These are phyloP conservation scores for Cryptosporidium tyzzeri DNA, from an alignment of 169 alveolate species.

Conservation along the genomic window DNA sequence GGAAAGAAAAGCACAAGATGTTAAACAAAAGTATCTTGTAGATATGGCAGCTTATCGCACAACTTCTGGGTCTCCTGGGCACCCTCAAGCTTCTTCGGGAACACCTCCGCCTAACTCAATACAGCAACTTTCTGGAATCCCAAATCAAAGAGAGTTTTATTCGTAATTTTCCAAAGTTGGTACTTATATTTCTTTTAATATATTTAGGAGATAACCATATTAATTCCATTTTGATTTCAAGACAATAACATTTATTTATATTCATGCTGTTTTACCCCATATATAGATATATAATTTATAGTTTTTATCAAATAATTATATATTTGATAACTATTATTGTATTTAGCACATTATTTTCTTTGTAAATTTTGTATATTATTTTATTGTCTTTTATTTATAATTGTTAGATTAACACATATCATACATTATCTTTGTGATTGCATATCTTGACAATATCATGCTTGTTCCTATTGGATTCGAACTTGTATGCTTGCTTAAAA, in stretches of 20 bases:
- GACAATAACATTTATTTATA: too few species aligned
- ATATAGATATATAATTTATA: neutral
- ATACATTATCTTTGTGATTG: constrained; percentile 25
- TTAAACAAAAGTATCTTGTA: constrained; percentile 62
- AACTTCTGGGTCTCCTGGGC: constrained; percentile 55
- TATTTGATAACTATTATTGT: too few species aligned
- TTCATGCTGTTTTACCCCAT: neutral
- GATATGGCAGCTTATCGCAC: constrained; percentile 75
- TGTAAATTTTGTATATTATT: neutral
- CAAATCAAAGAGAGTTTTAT: constrained; percentile 70
- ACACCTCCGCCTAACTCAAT: constrained; percentile 49
- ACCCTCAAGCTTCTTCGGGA: constrained; percentile 54
- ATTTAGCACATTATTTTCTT: too few species aligned
- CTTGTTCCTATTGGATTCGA: constrained; percentile 57
- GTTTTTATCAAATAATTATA: neutral
- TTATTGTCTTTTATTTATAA: too few species aligned
- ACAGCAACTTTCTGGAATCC: constrained; percentile 54
- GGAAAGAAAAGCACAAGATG: constrained; percentile 74
- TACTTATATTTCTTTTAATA: too few species aligned
- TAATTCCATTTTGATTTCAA: too few species aligned
- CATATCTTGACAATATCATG: constrained; percentile 46
- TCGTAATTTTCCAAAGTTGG: constrained; percentile 3
- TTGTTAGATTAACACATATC: neutral
- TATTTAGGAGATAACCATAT: neutral
- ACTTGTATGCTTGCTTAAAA: constrained; percentile 40